Evolutionary conservation across 345 rosid species (phyloP), one percentile per base, ranked within the genome.

Genomic region (Arabis alpina): DNA sequence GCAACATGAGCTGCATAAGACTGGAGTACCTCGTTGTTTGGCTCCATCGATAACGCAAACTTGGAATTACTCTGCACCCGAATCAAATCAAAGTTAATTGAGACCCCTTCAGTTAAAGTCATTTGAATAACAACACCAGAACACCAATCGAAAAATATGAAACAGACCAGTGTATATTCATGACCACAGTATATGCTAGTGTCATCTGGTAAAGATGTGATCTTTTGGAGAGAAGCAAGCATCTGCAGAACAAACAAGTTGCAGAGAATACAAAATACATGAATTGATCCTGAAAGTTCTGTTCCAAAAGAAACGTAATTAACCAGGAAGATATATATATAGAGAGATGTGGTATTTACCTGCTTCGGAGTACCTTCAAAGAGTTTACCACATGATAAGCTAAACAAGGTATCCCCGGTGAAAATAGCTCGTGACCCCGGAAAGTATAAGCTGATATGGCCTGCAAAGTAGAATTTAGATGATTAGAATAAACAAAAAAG

Each of bases 351-450:
- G 8, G 14, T 52, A 50, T 41, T 64, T 79, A 93, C 97, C 96
- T 93, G 83, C 75, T 83, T 84, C 25, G 92, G 91, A 19, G 87
- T 86, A 44, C 98, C 97, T 83, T 93, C 98, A 53, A 93, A 87
- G 64, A 93, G 97, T 81, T 87, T 91, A 81, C 98, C 98, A 76
- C 98, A 93, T 30, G 97, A 89, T 80, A 93, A 83, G 88, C 98
- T 93, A 75, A 93, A 91, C 79, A 93, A 82, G 15, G 97, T 86
- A 82, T 93, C 98, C 51, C 97, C 98, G 0, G 96, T 81, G 72
- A 93, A 93, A 59, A 93, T 83, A 8, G 85, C 89, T 52, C 89
- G 84, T 34, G 98, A 84, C 59, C 92, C 84, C 55, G 94, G 96
- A 74, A 93, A 91, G 84, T 91, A 85, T 79, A 93, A 89, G 78